A percentile compares a stretch with the other conserved stretches of the same genome.
These are phyloP conservation scores for Colletotrichum phormii DNA, from an alignment of 2,329 filamentous ascomycete species.

Conservation along the genomic window DNA sequence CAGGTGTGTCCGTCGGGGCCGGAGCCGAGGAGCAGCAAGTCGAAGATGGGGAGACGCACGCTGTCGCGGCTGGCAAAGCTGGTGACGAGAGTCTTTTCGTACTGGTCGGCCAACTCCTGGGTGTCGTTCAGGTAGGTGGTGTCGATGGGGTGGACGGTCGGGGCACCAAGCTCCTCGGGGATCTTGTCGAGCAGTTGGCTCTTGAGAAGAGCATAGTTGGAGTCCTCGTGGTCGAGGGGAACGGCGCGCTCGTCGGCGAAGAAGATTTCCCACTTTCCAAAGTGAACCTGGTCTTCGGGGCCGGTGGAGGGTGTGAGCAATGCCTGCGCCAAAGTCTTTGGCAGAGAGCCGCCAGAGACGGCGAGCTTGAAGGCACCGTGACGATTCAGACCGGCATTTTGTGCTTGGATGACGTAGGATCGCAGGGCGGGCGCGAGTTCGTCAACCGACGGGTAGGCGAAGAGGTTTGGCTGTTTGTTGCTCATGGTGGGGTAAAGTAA, in stretches of 20 bases:
- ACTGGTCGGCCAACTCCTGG: conserved; percentile 92
- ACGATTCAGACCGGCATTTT: conserved; percentile 82
- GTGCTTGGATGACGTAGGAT: conserved; percentile 83
- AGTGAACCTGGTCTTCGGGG: conserved; percentile 74
- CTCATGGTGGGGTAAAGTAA: conserved; percentile 50
- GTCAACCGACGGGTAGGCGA: conserved; percentile 78
- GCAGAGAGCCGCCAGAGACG: conserved; percentile 93
- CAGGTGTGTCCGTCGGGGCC: conserved; percentile 98
- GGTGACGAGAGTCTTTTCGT: conserved; percentile 87
- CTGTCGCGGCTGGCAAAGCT: conserved; percentile 93
- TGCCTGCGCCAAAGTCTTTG: conserved; percentile 86
- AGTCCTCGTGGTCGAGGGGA: conserved; percentile 90
- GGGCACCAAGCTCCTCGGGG: conserved; percentile 72
- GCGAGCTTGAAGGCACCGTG: conserved; percentile 91
- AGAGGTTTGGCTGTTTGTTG: conserved; percentile 77
- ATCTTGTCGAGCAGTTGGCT: conserved; percentile 90
- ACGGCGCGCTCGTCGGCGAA: conserved; percentile 98
- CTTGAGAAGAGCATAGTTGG: conserved; percentile 92
- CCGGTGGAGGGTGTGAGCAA: conserved; percentile 70
- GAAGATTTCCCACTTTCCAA: conserved; percentile 96
- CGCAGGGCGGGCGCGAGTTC: conserved; percentile 82
- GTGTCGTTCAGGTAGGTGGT: conserved; percentile 73
- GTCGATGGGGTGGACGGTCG: conserved; percentile 85
- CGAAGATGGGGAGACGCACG: conserved; percentile 94
- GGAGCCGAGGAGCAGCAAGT: conserved; percentile 91